Base-by-base conservation (phyloP, 2,329 filamentous ascomycete genomes). In the Paecilomyces formosus region DNA sequence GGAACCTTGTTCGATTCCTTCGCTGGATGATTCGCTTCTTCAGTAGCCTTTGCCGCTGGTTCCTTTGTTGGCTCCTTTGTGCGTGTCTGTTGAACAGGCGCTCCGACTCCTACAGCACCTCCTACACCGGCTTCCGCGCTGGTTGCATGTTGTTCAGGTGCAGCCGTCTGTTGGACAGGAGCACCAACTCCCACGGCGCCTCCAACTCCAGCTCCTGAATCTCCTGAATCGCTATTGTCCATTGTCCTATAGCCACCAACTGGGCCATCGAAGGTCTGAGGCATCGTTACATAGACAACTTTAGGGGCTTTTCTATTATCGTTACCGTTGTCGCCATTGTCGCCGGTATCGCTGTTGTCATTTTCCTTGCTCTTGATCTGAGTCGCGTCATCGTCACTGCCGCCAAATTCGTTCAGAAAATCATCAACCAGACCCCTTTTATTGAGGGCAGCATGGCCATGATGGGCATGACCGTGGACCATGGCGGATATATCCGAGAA, bases 281-380 rank as follows among this genome's bases (percentile, higher is more conserved):
- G 64, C 30, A 79, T 74, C 0, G 82, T 84, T 53, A 82, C 75
- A 67, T 83, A 81, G 50, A 84, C 75, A 49, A 81, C 70, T 12
- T 62, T 18, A 24, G 21, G 8, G 21, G 50, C 21, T 22, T 15
- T 24, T 24, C 45, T 50, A 13, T 15, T 50, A 13, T 52, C 24
- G n/a, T 26, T 1, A 26, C 3, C 50, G 24, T 52, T 45, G 39
- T 21, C 26, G 30, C 54, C 57, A 54, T 12, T 57, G 60, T 50
- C 59, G 60, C 56, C 58, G 6, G 24, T 26, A 26, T 26, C 24
- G 56, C 39, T 63, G 61, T 5, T 58, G 57, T 28, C 54, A n/a
- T 39, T n/a, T 13, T 39, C 35, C 35, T 18, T 18, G 13, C 5
- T 18, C 22, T 52, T 18, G 13, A n/a, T 18, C 12, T 52, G 12